Evolutionary conservation across 495 filamentous ascomycete species (phyloP).

Genomic region (Xanthoparmelia taractica): DNA sequence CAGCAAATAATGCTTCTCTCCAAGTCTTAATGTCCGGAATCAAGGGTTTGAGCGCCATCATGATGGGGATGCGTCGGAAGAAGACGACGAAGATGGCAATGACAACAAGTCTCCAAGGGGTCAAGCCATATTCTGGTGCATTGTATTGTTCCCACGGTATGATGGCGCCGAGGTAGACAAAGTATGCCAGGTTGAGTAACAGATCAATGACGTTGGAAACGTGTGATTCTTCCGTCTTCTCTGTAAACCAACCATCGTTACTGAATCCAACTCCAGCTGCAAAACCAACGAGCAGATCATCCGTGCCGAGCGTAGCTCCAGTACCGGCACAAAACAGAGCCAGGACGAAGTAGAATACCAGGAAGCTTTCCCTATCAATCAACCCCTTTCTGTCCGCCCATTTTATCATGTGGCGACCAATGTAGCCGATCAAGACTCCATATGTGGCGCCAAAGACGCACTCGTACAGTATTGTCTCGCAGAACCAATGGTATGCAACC

Average conservation of each 20-base stretch:
- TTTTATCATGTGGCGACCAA: constrained; percentile 84
- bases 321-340: constrained; percentile 95
- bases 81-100: constrained; percentile 88
- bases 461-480: constrained; percentile 87
- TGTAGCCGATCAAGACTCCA: constrained; percentile 81
- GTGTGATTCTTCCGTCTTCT: constrained; percentile 97
- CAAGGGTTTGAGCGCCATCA: constrained; percentile 83
- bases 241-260: constrained; percentile 97
- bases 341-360: constrained; percentile 97
- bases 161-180: constrained; percentile 95
- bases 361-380: constrained; percentile 93
- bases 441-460: constrained; percentile 89
- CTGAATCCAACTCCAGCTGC: constrained; percentile 93
- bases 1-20: constrained; percentile 95
- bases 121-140: constrained; percentile 56
- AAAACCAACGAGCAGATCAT: constrained; percentile 96
- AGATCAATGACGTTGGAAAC: constrained; percentile 99
- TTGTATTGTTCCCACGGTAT: constrained; percentile 92
- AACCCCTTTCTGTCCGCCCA: constrained; percentile 74
- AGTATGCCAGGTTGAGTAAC: constrained; percentile 92
- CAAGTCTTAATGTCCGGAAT: constrained; percentile 98
- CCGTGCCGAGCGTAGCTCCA: constrained; percentile 83
- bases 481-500: constrained; percentile 82
- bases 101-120: constrained; percentile 81
- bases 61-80: constrained; percentile 93